These are phyloP conservation scores for Termitomyces sp. DNA, from an alignment of 768 basidiomycete genomes.

Conservation along the genomic window DNA sequence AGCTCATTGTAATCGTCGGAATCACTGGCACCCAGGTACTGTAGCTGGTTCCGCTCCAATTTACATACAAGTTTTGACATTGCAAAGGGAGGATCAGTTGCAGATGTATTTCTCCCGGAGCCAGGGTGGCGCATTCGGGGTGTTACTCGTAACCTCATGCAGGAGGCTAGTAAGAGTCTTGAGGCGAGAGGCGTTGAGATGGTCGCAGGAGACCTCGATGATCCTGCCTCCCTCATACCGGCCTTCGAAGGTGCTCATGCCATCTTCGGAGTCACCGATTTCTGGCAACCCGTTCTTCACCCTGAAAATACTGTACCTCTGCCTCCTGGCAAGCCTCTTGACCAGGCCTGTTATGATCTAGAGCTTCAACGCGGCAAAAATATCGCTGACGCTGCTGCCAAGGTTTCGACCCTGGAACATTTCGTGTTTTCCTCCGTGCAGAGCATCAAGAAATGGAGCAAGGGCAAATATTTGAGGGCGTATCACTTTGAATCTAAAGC, in stretches of 20 bases:
- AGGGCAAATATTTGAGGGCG: not conserved
- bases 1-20: slow-evolving; percentile 5
- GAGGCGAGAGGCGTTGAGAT: slow-evolving; percentile 3
- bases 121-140: slow-evolving; percentile 7
- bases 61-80: not conserved
- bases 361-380: slow-evolving; percentile 5
- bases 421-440: not conserved
- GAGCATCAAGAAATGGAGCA: not conserved
- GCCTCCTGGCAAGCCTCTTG: not conserved
- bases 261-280: slow-evolving; percentile 7
- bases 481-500: slow-evolving; percentile 6
- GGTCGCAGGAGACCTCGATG: slow-evolving; percentile 2
- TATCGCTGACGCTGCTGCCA: slow-evolving; percentile 1
- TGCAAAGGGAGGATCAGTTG: not conserved
- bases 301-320: not conserved
- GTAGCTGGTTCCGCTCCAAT: not conserved
- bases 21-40: slow-evolving; percentile 6
- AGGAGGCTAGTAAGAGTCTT: not conserved
- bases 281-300: slow-evolving; percentile 4
- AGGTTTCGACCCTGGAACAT: not conserved
- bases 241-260: slow-evolving; percentile 5
- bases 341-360: slow-evolving; percentile 1
- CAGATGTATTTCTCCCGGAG: slow-evolving; percentile 6
- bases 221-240: not conserved
- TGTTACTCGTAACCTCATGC: not conserved